phyloP scores from a whole-genome alignment of 352 stramenopile genomes.

The Discostella stelligera region DNA sequence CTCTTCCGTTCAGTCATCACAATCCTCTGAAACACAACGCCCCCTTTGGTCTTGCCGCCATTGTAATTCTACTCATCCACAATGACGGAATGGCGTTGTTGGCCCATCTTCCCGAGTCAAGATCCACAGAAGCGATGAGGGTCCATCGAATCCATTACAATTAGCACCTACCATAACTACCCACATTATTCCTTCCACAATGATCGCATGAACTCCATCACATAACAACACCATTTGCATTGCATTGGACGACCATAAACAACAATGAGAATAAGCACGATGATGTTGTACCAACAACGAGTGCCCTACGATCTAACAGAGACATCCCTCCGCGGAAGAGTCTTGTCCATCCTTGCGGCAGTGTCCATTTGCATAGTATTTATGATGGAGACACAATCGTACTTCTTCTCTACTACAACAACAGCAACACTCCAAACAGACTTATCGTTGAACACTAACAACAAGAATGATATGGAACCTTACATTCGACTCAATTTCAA shows the following conservation, averaged over 20 bases:
- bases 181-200: background rate
- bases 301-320: constrained; percentile 67
- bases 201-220: background rate
- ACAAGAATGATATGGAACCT: constrained; percentile 31
- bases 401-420: constrained; percentile 58
- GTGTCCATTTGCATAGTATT: constrained; percentile 55
- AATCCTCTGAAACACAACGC: background rate
- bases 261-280: background rate
- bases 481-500: constrained; percentile 71
- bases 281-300: constrained; percentile 58
- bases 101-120: background rate
- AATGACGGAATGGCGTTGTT: background rate
- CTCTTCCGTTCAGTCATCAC: background rate
- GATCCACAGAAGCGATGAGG: background rate
- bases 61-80: background rate
- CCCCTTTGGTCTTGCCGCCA: background rate
- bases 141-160: too few relatives aligned
- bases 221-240: background rate
- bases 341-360: constrained; percentile 60
- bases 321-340: constrained; percentile 49
- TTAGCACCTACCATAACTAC: background rate
- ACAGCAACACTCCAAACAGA: constrained; percentile 46
- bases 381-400: constrained; percentile 64
- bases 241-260: background rate
- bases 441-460: constrained; percentile 42